These are phyloP conservation scores for Apiospora saccharicola DNA, from an alignment of 2,329 filamentous ascomycete species.

Conservation along the genomic window DNA sequence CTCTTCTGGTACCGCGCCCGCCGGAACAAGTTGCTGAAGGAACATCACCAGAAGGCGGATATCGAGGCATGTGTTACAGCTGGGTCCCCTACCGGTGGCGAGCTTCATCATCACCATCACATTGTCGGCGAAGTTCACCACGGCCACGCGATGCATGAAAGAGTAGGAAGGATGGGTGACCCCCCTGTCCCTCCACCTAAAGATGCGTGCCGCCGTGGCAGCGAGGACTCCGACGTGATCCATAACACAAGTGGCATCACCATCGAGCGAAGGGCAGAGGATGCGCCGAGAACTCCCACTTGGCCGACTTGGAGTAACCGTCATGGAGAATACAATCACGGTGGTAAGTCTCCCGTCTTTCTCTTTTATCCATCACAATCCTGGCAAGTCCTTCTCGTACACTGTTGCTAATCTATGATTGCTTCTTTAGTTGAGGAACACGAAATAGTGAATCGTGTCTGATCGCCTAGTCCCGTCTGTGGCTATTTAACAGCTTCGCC, in stretches of 20 bases:
- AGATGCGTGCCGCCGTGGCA: conserved; percentile 30
- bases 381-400: not conserved
- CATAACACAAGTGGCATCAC: not conserved
- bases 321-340: not conserved
- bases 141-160: not conserved
- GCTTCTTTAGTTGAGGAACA: conserved; percentile 33
- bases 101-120: not conserved
- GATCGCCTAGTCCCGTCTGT: conserved; percentile 8
- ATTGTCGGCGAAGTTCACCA: not conserved
- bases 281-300: not conserved
- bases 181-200: conserved; percentile 30
- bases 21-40: conserved; percentile 27
- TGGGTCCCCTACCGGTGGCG: conserved; percentile 20
- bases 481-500: not conserved
- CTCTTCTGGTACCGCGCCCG: conserved; percentile 41
- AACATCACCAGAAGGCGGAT: conserved; percentile 28
- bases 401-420: conserved; percentile 11
- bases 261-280: conserved; percentile 5
- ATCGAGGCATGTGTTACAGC: conserved; percentile 14
- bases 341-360: not conserved
- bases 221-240: not conserved
- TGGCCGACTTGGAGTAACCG: not conserved
- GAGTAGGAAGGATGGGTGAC: not conserved
- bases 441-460: conserved; percentile 37
- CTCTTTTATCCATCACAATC: not conserved